Base-by-base conservation (phyloP, 352 stramenopile genomes). In the Pythium grandisporangium region DNA sequence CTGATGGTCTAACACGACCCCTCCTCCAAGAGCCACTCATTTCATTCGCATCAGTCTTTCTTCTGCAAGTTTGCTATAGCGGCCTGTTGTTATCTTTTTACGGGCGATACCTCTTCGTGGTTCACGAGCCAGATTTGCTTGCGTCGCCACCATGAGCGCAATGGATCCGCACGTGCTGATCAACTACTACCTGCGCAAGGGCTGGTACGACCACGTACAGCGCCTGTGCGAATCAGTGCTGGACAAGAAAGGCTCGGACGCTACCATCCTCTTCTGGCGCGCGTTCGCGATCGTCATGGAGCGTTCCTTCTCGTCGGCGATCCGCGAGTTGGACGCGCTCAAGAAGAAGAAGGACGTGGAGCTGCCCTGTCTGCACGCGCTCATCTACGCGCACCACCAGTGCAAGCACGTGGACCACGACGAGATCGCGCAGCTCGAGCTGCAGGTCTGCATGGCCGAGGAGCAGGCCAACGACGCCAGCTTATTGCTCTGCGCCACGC, bases 151-250 rank as follows among this genome's bases (percentile, higher is more conserved):
- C n/a, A n/a, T n/a, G n/a, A 10, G 21, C 5, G 11, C 16, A n/a
- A 67, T 83, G 58, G 77, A 90, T 25, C 58, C 69, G 19, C 69
- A 67, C 33, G 77, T 76, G 40, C 55, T 91, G 22, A 87, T 88
- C 63, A 86, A 91, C 53, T 93, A 89, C 53, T 96, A 94, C 57
- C 46, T 90, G 29, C 75, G 83, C 49, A 86, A 93, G 51, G 75
- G 83, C 38, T 93, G 82, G 74, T 93, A 83, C 47, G 62, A 86
- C 45, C 81, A 95, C 49, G 70, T 91, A 6, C 76, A 93, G 56
- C 67, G 71, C 5, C 57, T 92, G 3, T 94, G 82, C 45, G 76
- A 90, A 60, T 58, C 62, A 17, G 47, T 87, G n/a, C 64, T 94
- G 12, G 64, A 75, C 29, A 93, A 90, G 58, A 78, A 81, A 44